Evolutionary conservation across 2,329 filamentous ascomycete genomes (phyloP).

Genomic region (Chalaropsis ovoidea): DNA sequence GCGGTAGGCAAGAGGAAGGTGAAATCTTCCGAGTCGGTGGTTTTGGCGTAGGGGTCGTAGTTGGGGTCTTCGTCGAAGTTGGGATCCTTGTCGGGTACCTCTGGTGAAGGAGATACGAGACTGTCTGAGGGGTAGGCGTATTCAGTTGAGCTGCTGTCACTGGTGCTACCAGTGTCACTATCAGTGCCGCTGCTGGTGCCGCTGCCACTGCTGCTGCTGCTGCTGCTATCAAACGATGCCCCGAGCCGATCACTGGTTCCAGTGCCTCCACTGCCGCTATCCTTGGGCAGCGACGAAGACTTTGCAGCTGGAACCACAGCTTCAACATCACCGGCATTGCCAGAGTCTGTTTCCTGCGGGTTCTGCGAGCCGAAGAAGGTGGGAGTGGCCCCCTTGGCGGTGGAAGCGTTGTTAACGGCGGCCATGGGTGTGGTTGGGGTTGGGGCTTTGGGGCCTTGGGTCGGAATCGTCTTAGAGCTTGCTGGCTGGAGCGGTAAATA

Average conservation of each 20-base stretch:
- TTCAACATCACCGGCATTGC: background rate
- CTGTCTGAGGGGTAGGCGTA: background rate
- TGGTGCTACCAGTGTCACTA: background rate
- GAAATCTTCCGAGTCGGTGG: background rate
- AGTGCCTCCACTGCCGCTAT: background rate
- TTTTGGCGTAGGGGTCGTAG: background rate
- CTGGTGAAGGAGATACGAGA: background rate
- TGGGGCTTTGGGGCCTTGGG: background rate
- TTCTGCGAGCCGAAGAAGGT: background rate
- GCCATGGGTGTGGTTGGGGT: background rate
- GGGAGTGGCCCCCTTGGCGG: background rate
- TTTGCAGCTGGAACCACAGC: background rate
- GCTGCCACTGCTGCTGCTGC: background rate
- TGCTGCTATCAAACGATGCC: background rate
- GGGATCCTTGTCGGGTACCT: background rate
- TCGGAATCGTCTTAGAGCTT: background rate
- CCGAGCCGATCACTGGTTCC: background rate
- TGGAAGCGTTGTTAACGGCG: background rate
- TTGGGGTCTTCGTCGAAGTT: background rate
- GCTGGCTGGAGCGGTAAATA: background rate
- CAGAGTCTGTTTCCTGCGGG: background rate
- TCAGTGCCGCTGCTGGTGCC: background rate
- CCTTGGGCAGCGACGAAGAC: background rate
- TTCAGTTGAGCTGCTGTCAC: background rate
- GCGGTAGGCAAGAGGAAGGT: background rate